These are phyloP conservation scores for Coemansia sp. DNA, from an alignment of 192 early-diverging fungal genomes.

Conservation along the genomic window DNA sequence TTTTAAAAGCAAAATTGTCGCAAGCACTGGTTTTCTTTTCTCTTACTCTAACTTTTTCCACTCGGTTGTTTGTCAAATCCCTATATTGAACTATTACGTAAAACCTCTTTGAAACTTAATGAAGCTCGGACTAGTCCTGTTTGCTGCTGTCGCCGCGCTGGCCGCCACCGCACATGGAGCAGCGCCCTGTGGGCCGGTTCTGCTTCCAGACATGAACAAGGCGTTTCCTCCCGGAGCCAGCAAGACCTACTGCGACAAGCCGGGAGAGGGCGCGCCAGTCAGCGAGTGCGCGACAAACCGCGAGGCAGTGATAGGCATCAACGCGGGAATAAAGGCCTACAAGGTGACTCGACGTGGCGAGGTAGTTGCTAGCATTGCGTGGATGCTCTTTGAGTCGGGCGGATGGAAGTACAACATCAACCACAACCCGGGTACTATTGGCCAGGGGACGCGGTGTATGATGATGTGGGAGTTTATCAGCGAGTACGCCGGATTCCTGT, in stretches of 20 bases:
- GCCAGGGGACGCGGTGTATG: conserved; percentile 42
- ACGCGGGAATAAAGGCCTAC: conserved; percentile 24
- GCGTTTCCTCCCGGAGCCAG: neutral
- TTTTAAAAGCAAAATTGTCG: neutral
- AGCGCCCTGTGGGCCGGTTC: neutral
- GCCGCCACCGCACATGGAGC: neutral
- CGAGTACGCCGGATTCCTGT: conserved; percentile 25
- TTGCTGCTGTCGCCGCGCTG: neutral
- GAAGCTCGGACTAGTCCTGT: neutral
- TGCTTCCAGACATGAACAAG: neutral
- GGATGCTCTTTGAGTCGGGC: conserved; percentile 35
- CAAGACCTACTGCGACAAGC: neutral
- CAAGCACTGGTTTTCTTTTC: neutral
- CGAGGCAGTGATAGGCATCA: conserved; percentile 18
- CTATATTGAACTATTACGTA: neutral
- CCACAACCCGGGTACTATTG: conserved; percentile 2
- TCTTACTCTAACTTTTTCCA: neutral
- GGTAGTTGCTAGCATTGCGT: conserved; percentile 25
- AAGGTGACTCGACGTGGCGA: conserved; percentile 26
- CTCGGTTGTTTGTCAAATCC: neutral
- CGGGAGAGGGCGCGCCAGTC: neutral
- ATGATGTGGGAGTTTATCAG: conserved; percentile 23
- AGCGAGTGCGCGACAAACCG: conserved; percentile 26
- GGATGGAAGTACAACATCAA: conserved; percentile 40
- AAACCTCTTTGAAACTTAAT: neutral